Base-by-base conservation (phyloP, 176 grass and related monocot species). In the Oryza officinalis region DNA sequence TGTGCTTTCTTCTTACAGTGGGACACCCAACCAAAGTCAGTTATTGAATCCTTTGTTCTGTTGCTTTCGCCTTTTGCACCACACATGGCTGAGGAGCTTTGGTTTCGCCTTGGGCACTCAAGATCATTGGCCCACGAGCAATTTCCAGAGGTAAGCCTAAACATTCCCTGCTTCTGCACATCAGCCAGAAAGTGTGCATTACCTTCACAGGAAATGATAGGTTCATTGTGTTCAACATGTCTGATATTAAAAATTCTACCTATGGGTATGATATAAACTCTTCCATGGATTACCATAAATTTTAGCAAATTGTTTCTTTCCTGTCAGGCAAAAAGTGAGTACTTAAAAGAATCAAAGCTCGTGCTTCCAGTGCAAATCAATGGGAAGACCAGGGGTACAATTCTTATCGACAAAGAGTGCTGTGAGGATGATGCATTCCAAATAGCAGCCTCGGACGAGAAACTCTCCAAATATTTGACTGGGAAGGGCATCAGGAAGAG, bases 351-450 rank as follows among this genome's bases (percentile, higher is more conserved):
- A 64, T 88, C 96, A 54, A 93, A 45, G 73, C 20, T 98, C 27
- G 85, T 94, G 28, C 88, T 98, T 23, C 96, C 96, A 4, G 89
- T 98, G 12, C 96, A 98, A 75, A 95, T 98, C 78, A 95, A 98
- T 52, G 96, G 96, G 45, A 95, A 93, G 86, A 98, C 96, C 5
- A 92, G 96, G 75, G 96, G 93, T 31, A 95, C 96, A 72, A 95
- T 98, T 15, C 70, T 92, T 46, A 87, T 98, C 17, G 93, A 95
- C 63, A 91, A 87, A 94, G 80, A 74, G 0, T 94, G 93, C 50
- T 92, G 89, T 9, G 93, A 89, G 82, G 87, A 98, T 65, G 96
- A 92, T 31, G 91, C 54, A 38, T 95, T 98, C 35, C 65, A 87
- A 57, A 69, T 92, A 81, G 96, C 96, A 67, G 85, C 86, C 41